Evolutionary conservation across 2,329 filamentous ascomycete genomes (phyloP).

Genomic region (Hypoxylon sp.): DNA sequence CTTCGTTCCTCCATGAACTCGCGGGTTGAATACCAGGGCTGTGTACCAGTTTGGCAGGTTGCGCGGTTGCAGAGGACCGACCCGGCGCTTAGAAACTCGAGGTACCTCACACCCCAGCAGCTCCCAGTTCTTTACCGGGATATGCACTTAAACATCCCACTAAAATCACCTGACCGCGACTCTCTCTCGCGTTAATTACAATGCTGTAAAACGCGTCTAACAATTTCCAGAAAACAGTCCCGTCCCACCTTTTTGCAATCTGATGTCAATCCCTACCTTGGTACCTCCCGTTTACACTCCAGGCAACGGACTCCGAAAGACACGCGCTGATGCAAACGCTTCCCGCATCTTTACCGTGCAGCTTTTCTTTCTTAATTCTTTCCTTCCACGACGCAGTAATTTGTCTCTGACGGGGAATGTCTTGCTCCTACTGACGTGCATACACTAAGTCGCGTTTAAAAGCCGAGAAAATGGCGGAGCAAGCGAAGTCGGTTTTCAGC

Average conservation of each 20-base stretch:
- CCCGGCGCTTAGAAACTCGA: slow-evolving; percentile 5
- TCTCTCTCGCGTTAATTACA: slow-evolving; percentile 45
- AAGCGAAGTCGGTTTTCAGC: slow-evolving; percentile 49
- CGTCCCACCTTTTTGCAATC: slow-evolving; percentile 38
- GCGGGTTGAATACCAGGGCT: neutral
- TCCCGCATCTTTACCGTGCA: neutral
- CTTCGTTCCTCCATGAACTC: neutral
- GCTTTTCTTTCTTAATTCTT: neutral
- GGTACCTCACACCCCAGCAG: neutral
- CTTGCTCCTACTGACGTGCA: slow-evolving; percentile 1
- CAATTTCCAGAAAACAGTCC: slow-evolving; percentile 40
- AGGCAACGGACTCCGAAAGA: slow-evolving; percentile 12
- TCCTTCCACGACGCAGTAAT: neutral
- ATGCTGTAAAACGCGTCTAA: slow-evolving; percentile 41
- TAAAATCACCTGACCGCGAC: slow-evolving; percentile 45
- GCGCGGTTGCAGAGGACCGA: neutral
- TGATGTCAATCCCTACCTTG: slow-evolving; percentile 35
- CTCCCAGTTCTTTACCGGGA: neutral
- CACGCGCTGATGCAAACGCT: slow-evolving; percentile 13
- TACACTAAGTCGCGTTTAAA: slow-evolving; percentile 27
- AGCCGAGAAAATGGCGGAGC: slow-evolving; percentile 51
- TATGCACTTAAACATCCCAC: slow-evolving; percentile 21
- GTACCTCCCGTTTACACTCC: slow-evolving; percentile 18
- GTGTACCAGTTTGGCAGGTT: neutral
- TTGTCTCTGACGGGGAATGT: slow-evolving; percentile 27